Conservation (phyloP, 257 asterid genomes). For the Petunia secreta region DNA sequence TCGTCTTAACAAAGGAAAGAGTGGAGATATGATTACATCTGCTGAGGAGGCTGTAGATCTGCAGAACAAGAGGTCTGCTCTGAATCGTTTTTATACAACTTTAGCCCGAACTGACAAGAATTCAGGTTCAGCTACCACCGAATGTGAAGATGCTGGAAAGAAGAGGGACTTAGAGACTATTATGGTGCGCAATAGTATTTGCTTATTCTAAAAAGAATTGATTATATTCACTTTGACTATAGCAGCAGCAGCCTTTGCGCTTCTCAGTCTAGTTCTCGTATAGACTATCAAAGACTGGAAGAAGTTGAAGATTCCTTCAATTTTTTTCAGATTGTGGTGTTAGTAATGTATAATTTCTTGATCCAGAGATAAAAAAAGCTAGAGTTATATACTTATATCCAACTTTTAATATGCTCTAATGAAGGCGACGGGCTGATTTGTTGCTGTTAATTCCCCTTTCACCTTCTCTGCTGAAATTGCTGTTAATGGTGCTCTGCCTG, state of each 20-base stretch:
- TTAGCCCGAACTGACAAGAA: constrained; percentile 64
- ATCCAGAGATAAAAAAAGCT: neutral
- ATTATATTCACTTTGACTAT: constrained; percentile 16
- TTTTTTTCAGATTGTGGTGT: constrained; percentile 11
- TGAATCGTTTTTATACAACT: constrained; percentile 72
- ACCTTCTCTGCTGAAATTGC: constrained; percentile 2
- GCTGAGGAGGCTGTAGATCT: constrained; percentile 86
- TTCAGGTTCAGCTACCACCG: constrained; percentile 46
- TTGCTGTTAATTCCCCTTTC: constrained; percentile 10
- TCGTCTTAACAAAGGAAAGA: constrained; percentile 73
- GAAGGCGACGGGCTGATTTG: neutral
- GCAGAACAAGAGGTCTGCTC: constrained; percentile 77
- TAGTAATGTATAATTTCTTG: constrained; percentile 7
- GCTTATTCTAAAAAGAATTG: neutral
- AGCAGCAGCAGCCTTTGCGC: neutral
- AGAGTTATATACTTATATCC: neutral
- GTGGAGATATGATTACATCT: constrained; percentile 71
- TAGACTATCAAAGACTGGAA: constrained; percentile 20
- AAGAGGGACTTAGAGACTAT: constrained; percentile 84
- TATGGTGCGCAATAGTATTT: constrained; percentile 53
- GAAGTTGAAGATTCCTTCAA: neutral
- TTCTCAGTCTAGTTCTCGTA: neutral
- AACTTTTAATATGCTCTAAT: neutral
- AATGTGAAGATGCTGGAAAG: constrained; percentile 59
- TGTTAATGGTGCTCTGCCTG: neutral